Percentiles rank a stretch among this genome's conserved stretches.
phyloP scores from a whole-genome alignment of 1,284 basidiomycete genomes.

The Rhizoctonia solani region DNA sequence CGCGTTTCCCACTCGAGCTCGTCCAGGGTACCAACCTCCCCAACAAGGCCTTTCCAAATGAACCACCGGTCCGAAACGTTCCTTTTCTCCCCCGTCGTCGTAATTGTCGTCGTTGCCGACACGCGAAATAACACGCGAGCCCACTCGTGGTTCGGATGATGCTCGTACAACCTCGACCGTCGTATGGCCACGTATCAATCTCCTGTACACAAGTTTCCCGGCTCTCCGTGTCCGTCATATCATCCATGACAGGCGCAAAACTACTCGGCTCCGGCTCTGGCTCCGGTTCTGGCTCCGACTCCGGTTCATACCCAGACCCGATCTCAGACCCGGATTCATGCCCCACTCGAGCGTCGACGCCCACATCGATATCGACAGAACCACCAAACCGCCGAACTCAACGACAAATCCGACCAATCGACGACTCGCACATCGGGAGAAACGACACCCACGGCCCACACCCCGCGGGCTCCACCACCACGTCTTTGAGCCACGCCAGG shows the following conservation, averaged over 20 bases:
- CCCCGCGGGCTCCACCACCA: not conserved
- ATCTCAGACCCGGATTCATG: too few relatives aligned
- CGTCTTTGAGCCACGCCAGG: conserved; percentile 1
- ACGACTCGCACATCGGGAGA: conserved; percentile 1
- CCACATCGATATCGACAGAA: not conserved
- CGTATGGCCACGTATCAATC: conserved; percentile 11
- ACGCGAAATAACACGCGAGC: not conserved
- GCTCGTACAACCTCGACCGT: conserved; percentile 18
- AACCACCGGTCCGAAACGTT: too few relatives aligned
- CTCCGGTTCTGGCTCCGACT: too few relatives aligned
- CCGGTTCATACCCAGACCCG: too few relatives aligned
- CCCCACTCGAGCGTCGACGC: not conserved
- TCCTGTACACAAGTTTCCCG: not conserved
- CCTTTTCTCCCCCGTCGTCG: too few relatives aligned
- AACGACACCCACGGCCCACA: not conserved
- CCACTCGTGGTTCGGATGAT: conserved; percentile 5
- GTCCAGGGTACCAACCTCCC: not conserved
- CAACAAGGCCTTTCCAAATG: too few relatives aligned
- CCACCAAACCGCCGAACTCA: not conserved
- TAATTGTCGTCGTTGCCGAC: not conserved
- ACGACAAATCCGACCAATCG: not conserved
- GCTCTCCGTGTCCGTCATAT: not conserved
- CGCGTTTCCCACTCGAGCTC: too few relatives aligned
- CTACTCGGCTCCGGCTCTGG: too few relatives aligned
- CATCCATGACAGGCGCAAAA: too few relatives aligned